Evolutionary conservation across 2,329 filamentous ascomycete genomes (phyloP).

Genomic region (Aspergillus pseudoglaucus): DNA sequence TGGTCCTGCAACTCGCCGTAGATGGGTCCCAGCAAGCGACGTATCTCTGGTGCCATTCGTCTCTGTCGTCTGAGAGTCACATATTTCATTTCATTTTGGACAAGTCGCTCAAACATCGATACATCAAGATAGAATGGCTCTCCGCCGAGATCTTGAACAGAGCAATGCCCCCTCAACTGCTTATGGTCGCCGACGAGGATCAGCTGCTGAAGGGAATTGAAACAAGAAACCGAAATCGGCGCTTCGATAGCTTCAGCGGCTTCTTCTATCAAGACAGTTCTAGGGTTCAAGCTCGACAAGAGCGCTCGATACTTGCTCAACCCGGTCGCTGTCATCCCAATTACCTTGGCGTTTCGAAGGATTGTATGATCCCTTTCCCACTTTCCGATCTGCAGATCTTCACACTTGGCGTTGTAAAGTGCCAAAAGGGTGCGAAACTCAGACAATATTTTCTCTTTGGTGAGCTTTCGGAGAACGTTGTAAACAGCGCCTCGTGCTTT

Average conservation of each 20-base stretch:
- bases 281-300: constrained; percentile 59
- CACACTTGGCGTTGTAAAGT: constrained; percentile 46
- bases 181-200: constrained; percentile 73
- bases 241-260: constrained; percentile 64
- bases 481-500: constrained; percentile 60
- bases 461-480: constrained; percentile 52
- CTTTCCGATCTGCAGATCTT: constrained; percentile 50
- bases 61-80: constrained; percentile 63
- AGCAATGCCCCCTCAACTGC: constrained; percentile 64
- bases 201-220: constrained; percentile 58
- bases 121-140: constrained; percentile 62
- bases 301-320: constrained; percentile 72
- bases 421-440: constrained; percentile 47
- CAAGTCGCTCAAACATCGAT: constrained; percentile 73
- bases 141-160: constrained; percentile 52
- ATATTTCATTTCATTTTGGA: constrained; percentile 59
- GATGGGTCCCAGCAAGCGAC: constrained; percentile 55
- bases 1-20: constrained; percentile 57
- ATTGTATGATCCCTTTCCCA: constrained; percentile 57
- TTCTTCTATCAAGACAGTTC: constrained; percentile 69
- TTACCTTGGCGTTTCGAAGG: constrained; percentile 53
- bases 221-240: constrained; percentile 53
- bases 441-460: constrained; percentile 44
- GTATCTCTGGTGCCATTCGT: constrained; percentile 64
- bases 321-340: constrained; percentile 72